A percentile compares a stretch with the other conserved stretches of the same genome.
phyloP scores from a whole-genome alignment of 1,284 basidiomycete species.

The Pseudozyma pruni region DNA sequence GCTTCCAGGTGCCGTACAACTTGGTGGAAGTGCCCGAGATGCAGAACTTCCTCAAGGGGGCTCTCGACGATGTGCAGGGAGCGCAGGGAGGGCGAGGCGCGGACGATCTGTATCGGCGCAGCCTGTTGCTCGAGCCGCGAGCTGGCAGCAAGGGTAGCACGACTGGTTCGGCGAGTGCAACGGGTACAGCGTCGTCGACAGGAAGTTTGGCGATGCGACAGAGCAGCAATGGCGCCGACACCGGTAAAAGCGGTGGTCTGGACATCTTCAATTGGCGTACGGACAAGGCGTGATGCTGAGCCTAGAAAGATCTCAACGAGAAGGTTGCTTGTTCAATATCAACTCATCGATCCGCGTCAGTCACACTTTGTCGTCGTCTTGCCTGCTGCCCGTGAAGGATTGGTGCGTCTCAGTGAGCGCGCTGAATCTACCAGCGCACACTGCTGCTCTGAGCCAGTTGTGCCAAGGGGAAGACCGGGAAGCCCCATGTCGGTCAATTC shows the following conservation, averaged over 20 bases:
- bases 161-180: neutral
- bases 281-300: conserved; percentile 21
- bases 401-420: too few species aligned
- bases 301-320: neutral
- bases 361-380: too few species aligned
- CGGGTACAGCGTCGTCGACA: conserved; percentile 19
- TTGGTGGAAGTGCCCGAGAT: conserved; percentile 85
- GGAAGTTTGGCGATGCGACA: conserved; percentile 44
- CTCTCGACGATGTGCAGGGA: conserved; percentile 49
- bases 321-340: neutral
- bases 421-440: too few species aligned
- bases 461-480: too few species aligned
- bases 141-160: conserved; percentile 18
- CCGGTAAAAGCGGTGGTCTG: conserved; percentile 40
- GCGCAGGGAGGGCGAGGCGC: conserved; percentile 51
- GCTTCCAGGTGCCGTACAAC: conserved; percentile 87
- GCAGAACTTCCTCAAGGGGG: conserved; percentile 75
- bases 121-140: conserved; percentile 64
- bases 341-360: too few species aligned
- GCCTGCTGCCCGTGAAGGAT: too few species aligned
- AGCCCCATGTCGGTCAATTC: conserved; percentile 4
- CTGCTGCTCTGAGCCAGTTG: too few species aligned
- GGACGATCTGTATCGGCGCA: conserved; percentile 64
- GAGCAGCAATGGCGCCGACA: conserved; percentile 23
- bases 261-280: conserved; percentile 62